phyloP scores from a whole-genome alignment of 305 asterid species.

The Striga hermonthica region DNA sequence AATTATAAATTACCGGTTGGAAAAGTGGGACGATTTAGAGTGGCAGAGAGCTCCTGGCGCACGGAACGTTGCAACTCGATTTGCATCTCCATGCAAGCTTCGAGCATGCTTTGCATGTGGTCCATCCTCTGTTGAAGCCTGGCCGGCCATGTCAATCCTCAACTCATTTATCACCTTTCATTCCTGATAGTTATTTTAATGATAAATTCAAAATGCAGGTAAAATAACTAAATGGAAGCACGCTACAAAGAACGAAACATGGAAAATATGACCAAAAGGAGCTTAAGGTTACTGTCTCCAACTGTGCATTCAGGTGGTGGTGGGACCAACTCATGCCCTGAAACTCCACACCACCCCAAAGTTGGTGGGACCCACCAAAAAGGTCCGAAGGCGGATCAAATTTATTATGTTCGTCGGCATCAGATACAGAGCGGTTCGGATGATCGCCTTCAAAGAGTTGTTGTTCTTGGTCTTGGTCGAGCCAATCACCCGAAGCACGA shows the following conservation, averaged over 20 bases:
- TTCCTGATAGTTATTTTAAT: slow-evolving; percentile 49
- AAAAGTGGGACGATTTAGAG: slow-evolving; percentile 52
- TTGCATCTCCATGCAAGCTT: slow-evolving; percentile 92
- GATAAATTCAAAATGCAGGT: too few species aligned
- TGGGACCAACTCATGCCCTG: too few species aligned
- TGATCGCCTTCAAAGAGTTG: too few species aligned
- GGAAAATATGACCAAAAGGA: neutral
- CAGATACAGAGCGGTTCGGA: too few species aligned
- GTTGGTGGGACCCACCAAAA: slow-evolving; percentile 37
- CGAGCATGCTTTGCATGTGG: slow-evolving; percentile 78
- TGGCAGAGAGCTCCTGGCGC: slow-evolving; percentile 83
- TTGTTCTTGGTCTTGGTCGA: slow-evolving; percentile 46
- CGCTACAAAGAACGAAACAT: too few species aligned
- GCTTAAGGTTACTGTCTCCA: slow-evolving; percentile 49
- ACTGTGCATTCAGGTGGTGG: slow-evolving; percentile 45
- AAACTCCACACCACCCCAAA: slow-evolving; percentile 47
- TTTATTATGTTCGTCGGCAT: slow-evolving; percentile 37
- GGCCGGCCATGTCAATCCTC: slow-evolving; percentile 71
- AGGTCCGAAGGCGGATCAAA: slow-evolving; percentile 30
- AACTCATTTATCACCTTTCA: slow-evolving; percentile 69
- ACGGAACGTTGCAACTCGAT: slow-evolving; percentile 74
- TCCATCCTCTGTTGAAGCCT: slow-evolving; percentile 79
- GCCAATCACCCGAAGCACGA: slow-evolving; percentile 64
- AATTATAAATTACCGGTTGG: slow-evolving; percentile 52
- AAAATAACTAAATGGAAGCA: too few species aligned